Evolutionary conservation across 1,284 basidiomycete species (phyloP).

Genomic region (Fomitopsis betulina): DNA sequence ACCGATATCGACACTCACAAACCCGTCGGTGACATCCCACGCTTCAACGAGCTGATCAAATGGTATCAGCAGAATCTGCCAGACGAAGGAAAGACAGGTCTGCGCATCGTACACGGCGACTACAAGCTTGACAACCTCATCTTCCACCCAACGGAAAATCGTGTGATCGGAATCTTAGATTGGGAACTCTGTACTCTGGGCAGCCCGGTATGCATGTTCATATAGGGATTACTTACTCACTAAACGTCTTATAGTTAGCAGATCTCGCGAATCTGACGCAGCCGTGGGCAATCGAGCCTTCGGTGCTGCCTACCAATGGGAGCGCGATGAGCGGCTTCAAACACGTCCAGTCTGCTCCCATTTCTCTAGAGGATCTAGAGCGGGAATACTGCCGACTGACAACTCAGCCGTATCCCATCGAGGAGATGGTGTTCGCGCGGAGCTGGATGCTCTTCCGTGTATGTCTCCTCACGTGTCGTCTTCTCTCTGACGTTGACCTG

Average conservation of each 20-base stretch:
- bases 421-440: slow-evolving; percentile 71
- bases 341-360: slow-evolving; percentile 54
- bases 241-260: slow-evolving; percentile 54
- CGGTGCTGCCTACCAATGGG: slow-evolving; percentile 17
- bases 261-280: slow-evolving; percentile 89
- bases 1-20: slow-evolving; percentile 62
- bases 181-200: slow-evolving; percentile 96
- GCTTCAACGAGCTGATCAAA: slow-evolving; percentile 63
- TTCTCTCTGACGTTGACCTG: background rate
- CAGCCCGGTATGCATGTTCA: slow-evolving; percentile 54
- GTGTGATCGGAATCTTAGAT: slow-evolving; percentile 92
- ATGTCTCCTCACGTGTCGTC: slow-evolving; percentile 22
- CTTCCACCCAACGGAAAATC: slow-evolving; percentile 89
- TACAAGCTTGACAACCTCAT: slow-evolving; percentile 97
- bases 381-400: slow-evolving; percentile 66
- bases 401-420: slow-evolving; percentile 64
- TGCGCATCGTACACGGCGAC: slow-evolving; percentile 90
- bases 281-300: slow-evolving; percentile 71
- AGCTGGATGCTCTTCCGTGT: slow-evolving; percentile 90
- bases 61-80: slow-evolving; percentile 81
- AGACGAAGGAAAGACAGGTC: slow-evolving; percentile 64
- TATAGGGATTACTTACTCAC: background rate
- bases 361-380: slow-evolving; percentile 73
- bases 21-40: slow-evolving; percentile 64
- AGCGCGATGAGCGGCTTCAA: slow-evolving; percentile 49